Percentiles rank a stretch among this genome's conserved stretches.
Evolutionary conservation across 306 rosid genomes (phyloP).

Genomic region (Vicia sativa): DNA sequence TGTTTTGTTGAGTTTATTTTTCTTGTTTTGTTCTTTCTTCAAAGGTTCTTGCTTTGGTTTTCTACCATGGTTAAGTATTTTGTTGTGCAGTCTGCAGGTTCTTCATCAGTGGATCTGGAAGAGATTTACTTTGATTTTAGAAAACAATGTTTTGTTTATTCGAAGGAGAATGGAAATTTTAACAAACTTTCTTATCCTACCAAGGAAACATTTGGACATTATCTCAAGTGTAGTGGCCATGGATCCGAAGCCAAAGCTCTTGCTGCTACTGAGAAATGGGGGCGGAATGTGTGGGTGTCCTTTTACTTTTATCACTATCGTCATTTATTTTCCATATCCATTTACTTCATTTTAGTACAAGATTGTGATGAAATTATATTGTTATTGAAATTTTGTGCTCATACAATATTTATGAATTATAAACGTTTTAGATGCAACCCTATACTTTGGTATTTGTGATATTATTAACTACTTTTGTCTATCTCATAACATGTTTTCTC

Average conservation of each 20-base stretch:
- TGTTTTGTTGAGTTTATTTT: conserved; percentile 15
- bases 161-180: conserved; percentile 73
- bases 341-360: conserved; percentile 5
- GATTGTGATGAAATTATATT: conserved; percentile 14
- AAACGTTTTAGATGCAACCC: conserved; percentile 9
- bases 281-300: conserved; percentile 84
- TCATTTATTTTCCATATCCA: conserved; percentile 30
- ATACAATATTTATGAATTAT: conserved; percentile 1
- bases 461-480: conserved; percentile 5
- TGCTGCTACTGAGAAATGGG: conserved; percentile 92
- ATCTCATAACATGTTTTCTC: conserved; percentile 7
- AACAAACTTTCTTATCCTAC: conserved; percentile 92
- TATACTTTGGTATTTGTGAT: conserved; percentile 10
- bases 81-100: conserved; percentile 66
- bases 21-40: conserved; percentile 1
- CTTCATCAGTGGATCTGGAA: conserved; percentile 60
- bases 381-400: conserved; percentile 24
- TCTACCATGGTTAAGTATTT: conserved; percentile 34
- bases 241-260: conserved; percentile 86
- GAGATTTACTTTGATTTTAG: conserved; percentile 96
- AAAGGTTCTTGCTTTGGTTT: conserved; percentile 26
- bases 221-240: conserved; percentile 82
- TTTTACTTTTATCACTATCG: conserved; percentile 26
- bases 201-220: conserved; percentile 78
- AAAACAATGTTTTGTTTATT: conserved; percentile 83